These are phyloP conservation scores for Malbranchea zuffiana DNA, from an alignment of 2,329 filamentous ascomycete genomes.

Conservation along the genomic window DNA sequence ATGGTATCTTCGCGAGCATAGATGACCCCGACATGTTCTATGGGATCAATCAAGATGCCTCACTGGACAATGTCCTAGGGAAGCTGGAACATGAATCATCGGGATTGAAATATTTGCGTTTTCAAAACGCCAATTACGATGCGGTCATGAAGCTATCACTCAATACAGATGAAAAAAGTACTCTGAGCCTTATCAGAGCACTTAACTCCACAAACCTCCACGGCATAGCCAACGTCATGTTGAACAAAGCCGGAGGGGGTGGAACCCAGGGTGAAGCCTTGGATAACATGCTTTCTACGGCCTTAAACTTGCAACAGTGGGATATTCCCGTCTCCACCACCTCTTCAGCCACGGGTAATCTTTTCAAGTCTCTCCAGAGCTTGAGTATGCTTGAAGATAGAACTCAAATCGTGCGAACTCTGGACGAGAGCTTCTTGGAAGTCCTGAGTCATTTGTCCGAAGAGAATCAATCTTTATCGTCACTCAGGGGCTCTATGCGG, in stretches of 20 bases:
- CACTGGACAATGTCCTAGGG: conserved; percentile 63
- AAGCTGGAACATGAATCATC: conserved; percentile 83
- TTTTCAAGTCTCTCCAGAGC: conserved; percentile 73
- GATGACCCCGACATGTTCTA: conserved; percentile 97
- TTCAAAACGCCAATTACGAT: conserved; percentile 83
- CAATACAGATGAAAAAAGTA: conserved; percentile 47
- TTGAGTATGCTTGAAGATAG: conserved; percentile 57
- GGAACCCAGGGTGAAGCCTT: conserved; percentile 41
- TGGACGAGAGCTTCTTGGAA: conserved; percentile 51
- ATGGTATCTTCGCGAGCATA: conserved; percentile 79
- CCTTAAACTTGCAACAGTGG: conserved; percentile 80
- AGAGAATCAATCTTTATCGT: conserved; percentile 28
- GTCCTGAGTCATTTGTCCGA: conserved; percentile 33
- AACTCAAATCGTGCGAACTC: conserved; percentile 42
- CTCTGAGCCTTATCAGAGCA: conserved; percentile 61
- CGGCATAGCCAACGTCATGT: conserved; percentile 71
- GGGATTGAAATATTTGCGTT: conserved; percentile 75
- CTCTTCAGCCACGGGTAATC: conserved; percentile 52
- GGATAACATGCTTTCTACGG: conserved; percentile 66
- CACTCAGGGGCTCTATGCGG: conserved; percentile 49
- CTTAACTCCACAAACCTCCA: conserved; percentile 72
- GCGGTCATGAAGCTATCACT: conserved; percentile 60
- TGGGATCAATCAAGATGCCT: conserved; percentile 69
- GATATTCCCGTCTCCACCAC: conserved; percentile 64
- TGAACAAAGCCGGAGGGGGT: conserved; percentile 49